Conservation (phyloP, 805 yeast genomes). For the Candida hungchunana region DNA sequence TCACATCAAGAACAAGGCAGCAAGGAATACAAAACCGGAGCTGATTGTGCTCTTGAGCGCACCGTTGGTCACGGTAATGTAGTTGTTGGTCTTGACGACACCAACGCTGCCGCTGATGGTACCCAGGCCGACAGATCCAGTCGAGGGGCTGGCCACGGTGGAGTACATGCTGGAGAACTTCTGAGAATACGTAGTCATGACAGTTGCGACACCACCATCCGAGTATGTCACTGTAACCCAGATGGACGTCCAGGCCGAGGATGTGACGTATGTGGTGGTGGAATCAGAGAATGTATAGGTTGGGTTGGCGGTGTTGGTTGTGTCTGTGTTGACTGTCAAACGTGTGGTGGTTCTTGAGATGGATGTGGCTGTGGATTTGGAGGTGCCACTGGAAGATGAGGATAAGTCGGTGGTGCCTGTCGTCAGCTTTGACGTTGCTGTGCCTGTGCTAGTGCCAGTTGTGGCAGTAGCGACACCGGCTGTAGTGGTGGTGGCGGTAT, state of each 20-base stretch:
- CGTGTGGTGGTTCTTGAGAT: conserved; percentile 21
- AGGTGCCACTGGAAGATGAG: conserved; percentile 3
- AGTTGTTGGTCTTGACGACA: conserved; percentile 41
- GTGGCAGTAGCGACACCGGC: conserved; percentile 3
- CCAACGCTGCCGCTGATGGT: conserved; percentile 70
- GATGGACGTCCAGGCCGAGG: conserved; percentile 31
- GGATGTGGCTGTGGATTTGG: conserved; percentile 1
- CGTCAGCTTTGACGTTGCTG: neutral
- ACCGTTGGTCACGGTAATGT: conserved; percentile 31
- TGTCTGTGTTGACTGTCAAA: conserved; percentile 14
- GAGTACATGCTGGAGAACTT: conserved; percentile 43
- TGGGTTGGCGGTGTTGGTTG: conserved; percentile 21
- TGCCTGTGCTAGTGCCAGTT: conserved; percentile 3
- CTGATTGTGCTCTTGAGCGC: conserved; percentile 10
- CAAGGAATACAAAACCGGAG: conserved; percentile 17
- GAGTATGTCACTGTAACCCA: conserved; percentile 50
- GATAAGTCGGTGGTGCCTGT: conserved; percentile 12
- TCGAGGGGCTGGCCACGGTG: conserved; percentile 42
- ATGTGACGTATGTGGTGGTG: conserved; percentile 29
- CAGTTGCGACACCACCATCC: conserved; percentile 42
- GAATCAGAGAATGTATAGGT: conserved; percentile 27
- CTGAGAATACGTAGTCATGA: conserved; percentile 53
- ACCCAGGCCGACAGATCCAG: conserved; percentile 82
- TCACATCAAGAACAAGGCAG: conserved; percentile 19
- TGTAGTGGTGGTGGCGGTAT: conserved; percentile 6